Evolutionary conservation across 108 stramenopile genomes (phyloP).

Genomic region (Mediolabrus comicus): DNA sequence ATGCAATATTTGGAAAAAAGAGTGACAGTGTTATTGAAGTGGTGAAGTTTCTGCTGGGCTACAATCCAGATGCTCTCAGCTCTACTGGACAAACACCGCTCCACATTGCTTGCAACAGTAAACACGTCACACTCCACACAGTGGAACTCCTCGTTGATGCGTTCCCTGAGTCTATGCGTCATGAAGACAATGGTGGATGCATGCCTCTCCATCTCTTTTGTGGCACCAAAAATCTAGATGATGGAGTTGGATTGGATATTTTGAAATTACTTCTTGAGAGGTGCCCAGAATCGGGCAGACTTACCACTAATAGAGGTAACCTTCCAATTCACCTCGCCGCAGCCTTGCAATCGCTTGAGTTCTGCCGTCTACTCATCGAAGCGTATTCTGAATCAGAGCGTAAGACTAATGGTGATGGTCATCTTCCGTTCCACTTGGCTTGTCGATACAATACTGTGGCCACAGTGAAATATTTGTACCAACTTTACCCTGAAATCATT

Average conservation of each 20-base stretch:
- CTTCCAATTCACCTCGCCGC: neutral
- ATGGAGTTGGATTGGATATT: too few relatives aligned
- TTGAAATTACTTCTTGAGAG: neutral
- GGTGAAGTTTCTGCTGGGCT: neutral
- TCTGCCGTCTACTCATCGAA: neutral
- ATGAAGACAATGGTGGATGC: neutral
- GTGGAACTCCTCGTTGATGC: neutral
- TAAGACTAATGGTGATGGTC: neutral
- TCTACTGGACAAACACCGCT: neutral
- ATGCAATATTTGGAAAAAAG: neutral
- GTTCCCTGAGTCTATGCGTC: neutral
- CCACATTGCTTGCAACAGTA: neutral
- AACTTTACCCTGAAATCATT: neutral
- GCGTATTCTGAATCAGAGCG: slow-evolving; percentile 7
- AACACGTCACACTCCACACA: neutral
- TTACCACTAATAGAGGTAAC: neutral
- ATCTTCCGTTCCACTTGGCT: neutral
- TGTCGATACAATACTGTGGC: neutral
- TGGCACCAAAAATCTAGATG: too few relatives aligned
- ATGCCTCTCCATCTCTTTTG: neutral
- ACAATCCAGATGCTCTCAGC: neutral
- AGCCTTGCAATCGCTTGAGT: slow-evolving; percentile 1
- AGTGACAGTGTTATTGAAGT: neutral
- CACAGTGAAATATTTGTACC: neutral
- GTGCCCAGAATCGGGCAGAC: too few relatives aligned